phyloP scores from a whole-genome alignment of 2,329 filamentous ascomycete genomes.

The Diaporthe batatas region DNA sequence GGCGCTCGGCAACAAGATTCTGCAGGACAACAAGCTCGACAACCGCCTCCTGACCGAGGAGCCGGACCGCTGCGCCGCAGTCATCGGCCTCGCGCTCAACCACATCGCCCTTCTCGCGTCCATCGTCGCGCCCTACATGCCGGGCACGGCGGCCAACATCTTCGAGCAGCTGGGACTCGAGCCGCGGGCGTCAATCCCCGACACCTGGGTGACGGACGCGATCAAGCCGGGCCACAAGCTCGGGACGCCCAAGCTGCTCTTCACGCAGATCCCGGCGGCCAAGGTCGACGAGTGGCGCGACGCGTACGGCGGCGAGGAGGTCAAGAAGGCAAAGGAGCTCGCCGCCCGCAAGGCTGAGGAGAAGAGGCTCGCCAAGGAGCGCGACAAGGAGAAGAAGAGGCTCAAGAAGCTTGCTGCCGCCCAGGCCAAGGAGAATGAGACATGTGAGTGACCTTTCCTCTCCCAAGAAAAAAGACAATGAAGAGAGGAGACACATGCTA shows the following conservation, averaged over 20 bases:
- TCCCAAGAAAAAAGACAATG: background rate
- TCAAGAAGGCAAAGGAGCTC: constrained; percentile 77
- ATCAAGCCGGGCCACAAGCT: constrained; percentile 83
- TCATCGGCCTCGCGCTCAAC: constrained; percentile 86
- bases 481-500: background rate
- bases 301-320: constrained; percentile 74
- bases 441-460: background rate
- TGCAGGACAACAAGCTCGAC: constrained; percentile 59
- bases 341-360: constrained; percentile 63
- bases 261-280: constrained; percentile 84
- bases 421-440: constrained; percentile 27
- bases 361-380: constrained; percentile 64
- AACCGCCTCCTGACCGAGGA: constrained; percentile 64
- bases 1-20: constrained; percentile 64
- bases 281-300: constrained; percentile 88
- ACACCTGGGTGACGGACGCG: constrained; percentile 71
- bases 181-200: constrained; percentile 73
- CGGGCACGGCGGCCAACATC: constrained; percentile 80
- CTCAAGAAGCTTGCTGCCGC: constrained; percentile 55
- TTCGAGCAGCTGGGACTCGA: constrained; percentile 78
- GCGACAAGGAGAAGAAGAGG: constrained; percentile 64
- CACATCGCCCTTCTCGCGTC: constrained; percentile 85
- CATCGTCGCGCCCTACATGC: constrained; percentile 87
- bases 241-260: constrained; percentile 82
- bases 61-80: constrained; percentile 66